Base-by-base conservation (phyloP, 331 rosid genomes). In the Rhamnella rubrinervis region DNA sequence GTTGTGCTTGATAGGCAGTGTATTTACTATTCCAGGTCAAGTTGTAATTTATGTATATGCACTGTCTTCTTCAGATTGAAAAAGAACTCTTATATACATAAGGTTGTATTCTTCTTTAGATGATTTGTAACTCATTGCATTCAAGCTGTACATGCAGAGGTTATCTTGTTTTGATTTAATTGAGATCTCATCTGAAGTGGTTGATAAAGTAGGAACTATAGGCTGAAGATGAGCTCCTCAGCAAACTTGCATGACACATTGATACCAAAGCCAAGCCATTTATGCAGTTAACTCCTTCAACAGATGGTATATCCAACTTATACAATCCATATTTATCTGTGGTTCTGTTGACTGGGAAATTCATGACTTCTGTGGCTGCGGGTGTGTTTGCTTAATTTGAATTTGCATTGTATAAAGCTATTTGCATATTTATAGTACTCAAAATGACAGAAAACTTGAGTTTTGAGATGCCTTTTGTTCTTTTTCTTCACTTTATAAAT, bases 351-450 rank as follows among this genome's bases (percentile, higher is more conserved):
- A 81, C 93, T 6, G 87, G 76, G 58, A 79, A 78, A 46, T 39
- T 76, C 44, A 87, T 82, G 61, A 79, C 78, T 65, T 85, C 89
- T 12, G 72, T 66, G 12, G 78, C 71, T 75, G 55, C 74, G 26
- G 82, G 78, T 6, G 93, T 84, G 41, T 58, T 78, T 15, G 80
- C 91, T n/a, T n/a, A n/a, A n/a, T 79, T 71, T 82, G 79, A 89
- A 89, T 77, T 80, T 89, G 84, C 96, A 89, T 44, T 75, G 70
- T 76, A 89, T 74, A n/a, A n/a, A n/a, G n/a, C n/a, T n/a, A n/a
- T n/a, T n/a, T n/a, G n/a, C n/a, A n/a, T n/a, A n/a, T n/a, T n/a
- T n/a, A n/a, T n/a, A n/a, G n/a, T n/a, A n/a, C n/a, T n/a, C n/a
- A n/a, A n/a, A n/a, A n/a, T n/a, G n/a, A n/a, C n/a, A n/a, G n/a